A percentile compares a stretch with the other conserved stretches of the same genome.
phyloP scores from a whole-genome alignment of 805 yeast genomes.

The Wickerhamomyces bovis region DNA sequence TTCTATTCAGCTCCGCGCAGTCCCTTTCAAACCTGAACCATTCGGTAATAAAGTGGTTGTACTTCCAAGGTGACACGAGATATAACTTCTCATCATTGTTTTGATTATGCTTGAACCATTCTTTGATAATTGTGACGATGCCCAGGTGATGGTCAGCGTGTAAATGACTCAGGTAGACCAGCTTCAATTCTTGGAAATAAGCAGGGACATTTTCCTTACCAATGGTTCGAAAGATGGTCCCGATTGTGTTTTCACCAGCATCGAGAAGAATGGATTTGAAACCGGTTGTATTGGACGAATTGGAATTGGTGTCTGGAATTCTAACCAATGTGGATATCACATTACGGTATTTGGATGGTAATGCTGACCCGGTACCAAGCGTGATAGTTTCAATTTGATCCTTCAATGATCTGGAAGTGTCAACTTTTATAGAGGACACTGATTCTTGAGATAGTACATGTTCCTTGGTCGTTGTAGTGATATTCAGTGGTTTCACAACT shows the following conservation, averaged over 20 bases:
- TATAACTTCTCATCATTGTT: conserved; percentile 39
- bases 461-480: conserved; percentile 7
- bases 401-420: conserved; percentile 23
- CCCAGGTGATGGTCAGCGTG: conserved; percentile 99
- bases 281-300: conserved; percentile 13
- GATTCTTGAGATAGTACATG: conserved; percentile 3
- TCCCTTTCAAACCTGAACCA: conserved; percentile 49
- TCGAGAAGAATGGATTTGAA: conserved; percentile 60
- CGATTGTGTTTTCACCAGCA: conserved; percentile 93
- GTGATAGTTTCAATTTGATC: conserved; percentile 65
- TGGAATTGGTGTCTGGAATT: conserved; percentile 40
- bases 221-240: conserved; percentile 58
- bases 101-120: conserved; percentile 50
- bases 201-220: conserved; percentile 37
- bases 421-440: conserved; percentile 18
- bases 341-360: conserved; percentile 80
- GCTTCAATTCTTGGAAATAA: conserved; percentile 53
- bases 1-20: conserved; percentile 31
- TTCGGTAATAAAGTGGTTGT: conserved; percentile 58
- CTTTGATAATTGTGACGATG: conserved; percentile 55
- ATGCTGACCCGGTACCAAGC: conserved; percentile 89
- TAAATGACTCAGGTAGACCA: conserved; percentile 77
- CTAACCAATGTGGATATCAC: conserved; percentile 78
- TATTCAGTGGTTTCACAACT: conserved; percentile 23
- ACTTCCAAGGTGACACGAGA: conserved; percentile 73